Conservation (phyloP, 306 rosid genomes). For the Trifolium fragiferum region DNA sequence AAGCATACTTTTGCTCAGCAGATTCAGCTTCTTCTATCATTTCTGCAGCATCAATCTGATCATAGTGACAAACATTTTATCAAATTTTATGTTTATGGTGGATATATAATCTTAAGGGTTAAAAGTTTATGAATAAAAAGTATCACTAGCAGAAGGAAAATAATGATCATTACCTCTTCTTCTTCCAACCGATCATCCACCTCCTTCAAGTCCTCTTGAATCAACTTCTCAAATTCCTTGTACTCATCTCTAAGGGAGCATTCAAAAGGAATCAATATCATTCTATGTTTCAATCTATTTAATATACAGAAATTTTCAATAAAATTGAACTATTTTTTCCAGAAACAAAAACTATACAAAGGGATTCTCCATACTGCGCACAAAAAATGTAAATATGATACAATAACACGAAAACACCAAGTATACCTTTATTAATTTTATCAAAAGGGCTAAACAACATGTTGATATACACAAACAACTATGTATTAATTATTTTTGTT, state of each 20-base stretch:
- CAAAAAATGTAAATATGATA: constrained; percentile 14
- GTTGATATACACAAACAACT: constrained; percentile 5
- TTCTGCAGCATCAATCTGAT: constrained; percentile 91
- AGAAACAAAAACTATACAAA: constrained; percentile 4
- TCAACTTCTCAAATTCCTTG: constrained; percentile 93
- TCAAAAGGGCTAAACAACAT: constrained; percentile 18
- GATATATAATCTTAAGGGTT: not conserved
- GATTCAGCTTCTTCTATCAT: constrained; percentile 89
- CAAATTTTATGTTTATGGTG: constrained; percentile 27
- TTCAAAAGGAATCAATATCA: constrained; percentile 39
- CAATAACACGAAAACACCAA: not conserved
- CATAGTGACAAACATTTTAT: constrained; percentile 34
- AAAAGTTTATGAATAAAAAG: not conserved
- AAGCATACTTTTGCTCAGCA: constrained; percentile 75
- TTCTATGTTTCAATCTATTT: constrained; percentile 22
- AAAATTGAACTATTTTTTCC: not conserved
- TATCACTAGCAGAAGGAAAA: constrained; percentile 30
- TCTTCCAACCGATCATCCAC: constrained; percentile 92
- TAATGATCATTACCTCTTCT: constrained; percentile 73
- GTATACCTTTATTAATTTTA: constrained; percentile 15
- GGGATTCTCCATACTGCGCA: constrained; percentile 15
- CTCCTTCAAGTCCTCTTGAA: constrained; percentile 91
- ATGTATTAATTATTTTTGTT: constrained; percentile 32
- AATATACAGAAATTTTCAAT: not conserved
- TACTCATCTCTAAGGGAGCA: constrained; percentile 78